Percentiles rank a stretch among this genome's conserved stretches.
Evolutionary conservation across 163 green algal genomes (phyloP).

Genomic region (Scenedesmus sp.): DNA sequence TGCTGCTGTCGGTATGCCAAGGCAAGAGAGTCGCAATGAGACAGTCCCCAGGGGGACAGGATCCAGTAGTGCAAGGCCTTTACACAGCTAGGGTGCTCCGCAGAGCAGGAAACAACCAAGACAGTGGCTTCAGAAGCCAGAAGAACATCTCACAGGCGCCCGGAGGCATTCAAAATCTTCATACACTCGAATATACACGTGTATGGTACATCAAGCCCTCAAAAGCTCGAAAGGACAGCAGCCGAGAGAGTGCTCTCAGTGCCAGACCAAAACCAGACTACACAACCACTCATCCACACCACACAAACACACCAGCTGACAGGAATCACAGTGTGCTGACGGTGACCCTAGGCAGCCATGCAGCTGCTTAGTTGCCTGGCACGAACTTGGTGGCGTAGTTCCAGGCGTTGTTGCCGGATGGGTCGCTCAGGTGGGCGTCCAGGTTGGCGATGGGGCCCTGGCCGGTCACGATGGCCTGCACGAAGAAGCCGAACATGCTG

Average conservation of each 20-base stretch:
- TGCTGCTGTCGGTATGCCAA: too few species aligned
- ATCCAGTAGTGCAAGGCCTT: conserved; percentile 1
- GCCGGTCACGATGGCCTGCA: conserved; percentile 87
- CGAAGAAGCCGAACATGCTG: conserved; percentile 87
- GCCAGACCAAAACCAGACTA: not conserved
- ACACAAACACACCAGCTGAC: not conserved
- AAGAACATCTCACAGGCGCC: conserved; percentile 5
- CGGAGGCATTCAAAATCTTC: conserved; percentile 7
- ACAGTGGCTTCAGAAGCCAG: not conserved
- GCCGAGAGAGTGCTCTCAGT: not conserved
- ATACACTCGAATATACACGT: conserved; percentile 18
- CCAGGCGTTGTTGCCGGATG: conserved; percentile 71
- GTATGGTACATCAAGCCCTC: not conserved
- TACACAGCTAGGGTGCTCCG: not conserved
- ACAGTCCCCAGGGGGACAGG: not conserved
- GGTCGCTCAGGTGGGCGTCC: conserved; percentile 70
- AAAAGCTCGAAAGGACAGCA: not conserved
- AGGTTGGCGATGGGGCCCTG: conserved; percentile 75
- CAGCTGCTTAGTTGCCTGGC: conserved; percentile 54
- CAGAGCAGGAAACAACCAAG: not conserved
- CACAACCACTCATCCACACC: not conserved
- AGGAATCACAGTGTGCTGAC: not conserved
- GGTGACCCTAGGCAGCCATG: not conserved
- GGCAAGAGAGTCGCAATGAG: not conserved
- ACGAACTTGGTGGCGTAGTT: conserved; percentile 78